Conservation (phyloP, 2,329 filamentous ascomycete species). For the Epichloe festucae region DNA sequence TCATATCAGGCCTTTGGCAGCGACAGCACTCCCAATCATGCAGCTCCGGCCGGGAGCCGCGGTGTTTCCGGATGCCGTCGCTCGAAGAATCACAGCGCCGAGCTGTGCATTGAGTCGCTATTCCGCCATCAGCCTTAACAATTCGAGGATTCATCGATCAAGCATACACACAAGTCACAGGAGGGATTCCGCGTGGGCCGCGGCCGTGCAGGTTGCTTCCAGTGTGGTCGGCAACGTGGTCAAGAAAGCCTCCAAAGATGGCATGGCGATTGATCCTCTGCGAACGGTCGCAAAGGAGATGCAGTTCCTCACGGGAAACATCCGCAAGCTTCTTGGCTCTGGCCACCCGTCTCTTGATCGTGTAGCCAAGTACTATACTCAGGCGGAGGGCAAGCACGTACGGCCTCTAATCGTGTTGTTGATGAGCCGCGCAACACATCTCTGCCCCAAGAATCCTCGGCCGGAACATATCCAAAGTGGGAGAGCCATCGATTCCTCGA, state of each 20-base stretch:
- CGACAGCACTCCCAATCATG: slow-evolving; percentile 23
- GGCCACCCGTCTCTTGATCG: slow-evolving; percentile 90
- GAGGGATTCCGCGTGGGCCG: slow-evolving; percentile 56
- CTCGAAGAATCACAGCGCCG: slow-evolving; percentile 15
- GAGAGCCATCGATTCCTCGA: slow-evolving; percentile 36
- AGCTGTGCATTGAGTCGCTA: slow-evolving; percentile 19
- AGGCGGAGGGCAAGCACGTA: slow-evolving; percentile 92
- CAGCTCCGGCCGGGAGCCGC: slow-evolving; percentile 41
- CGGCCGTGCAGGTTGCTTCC: slow-evolving; percentile 57
- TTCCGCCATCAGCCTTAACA: slow-evolving; percentile 17
- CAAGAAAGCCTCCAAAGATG: slow-evolving; percentile 46
- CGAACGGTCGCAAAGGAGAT: slow-evolving; percentile 90
- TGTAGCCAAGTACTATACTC: slow-evolving; percentile 95
- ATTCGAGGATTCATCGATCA: slow-evolving; percentile 17
- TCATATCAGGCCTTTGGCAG: neutral
- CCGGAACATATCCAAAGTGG: slow-evolving; percentile 27
- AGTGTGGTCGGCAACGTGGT: slow-evolving; percentile 59
- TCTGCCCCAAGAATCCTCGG: slow-evolving; percentile 47
- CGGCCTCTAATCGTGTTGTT: slow-evolving; percentile 87
- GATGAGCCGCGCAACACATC: slow-evolving; percentile 88
- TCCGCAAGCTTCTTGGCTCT: slow-evolving; percentile 81
- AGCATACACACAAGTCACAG: slow-evolving; percentile 30
- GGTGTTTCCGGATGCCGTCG: slow-evolving; percentile 30
- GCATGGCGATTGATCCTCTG: slow-evolving; percentile 74
- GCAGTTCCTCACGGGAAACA: slow-evolving; percentile 89